Conservation (phyloP, 306 rosid species). For the Medicago lupulina region DNA sequence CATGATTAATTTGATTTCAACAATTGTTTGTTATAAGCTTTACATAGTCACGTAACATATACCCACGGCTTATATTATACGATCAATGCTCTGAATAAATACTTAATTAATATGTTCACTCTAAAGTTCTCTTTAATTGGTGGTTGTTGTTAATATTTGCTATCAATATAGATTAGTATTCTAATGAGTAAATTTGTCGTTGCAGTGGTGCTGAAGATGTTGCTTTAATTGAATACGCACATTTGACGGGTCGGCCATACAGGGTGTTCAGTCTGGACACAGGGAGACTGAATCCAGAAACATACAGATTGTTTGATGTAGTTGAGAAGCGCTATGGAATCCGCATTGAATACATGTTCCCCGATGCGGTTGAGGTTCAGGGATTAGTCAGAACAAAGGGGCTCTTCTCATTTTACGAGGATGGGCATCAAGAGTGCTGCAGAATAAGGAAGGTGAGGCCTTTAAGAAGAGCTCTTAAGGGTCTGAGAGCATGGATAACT, state of each 20-base stretch:
- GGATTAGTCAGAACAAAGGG: slow-evolving; percentile 90
- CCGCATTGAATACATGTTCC: slow-evolving; percentile 93
- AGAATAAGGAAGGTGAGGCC: slow-evolving; percentile 95
- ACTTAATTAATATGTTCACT: too few species aligned
- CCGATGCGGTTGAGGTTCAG: slow-evolving; percentile 97
- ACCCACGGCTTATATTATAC: neutral
- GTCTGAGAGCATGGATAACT: slow-evolving; percentile 90
- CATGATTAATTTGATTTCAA: neutral
- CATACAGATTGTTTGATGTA: slow-evolving; percentile 71
- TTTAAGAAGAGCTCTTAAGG: slow-evolving; percentile 89
- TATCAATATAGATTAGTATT: slow-evolving; percentile 29
- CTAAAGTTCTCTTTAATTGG: neutral
- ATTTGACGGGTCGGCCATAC: slow-evolving; percentile 88
- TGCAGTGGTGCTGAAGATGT: slow-evolving; percentile 99
- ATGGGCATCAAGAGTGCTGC: slow-evolving; percentile 99
- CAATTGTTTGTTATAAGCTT: neutral
- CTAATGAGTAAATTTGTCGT: slow-evolving; percentile 32
- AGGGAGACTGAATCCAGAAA: slow-evolving; percentile 93
- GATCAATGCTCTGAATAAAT: neutral
- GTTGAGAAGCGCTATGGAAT: slow-evolving; percentile 92
- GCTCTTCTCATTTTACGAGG: slow-evolving; percentile 93
- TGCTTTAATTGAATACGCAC: slow-evolving; percentile 92
- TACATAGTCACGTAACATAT: neutral
- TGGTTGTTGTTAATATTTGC: neutral
- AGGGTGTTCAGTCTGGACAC: slow-evolving; percentile 96